Evolutionary conservation across 2,329 filamentous ascomycete species (phyloP).

Genomic region (Lojkania enalia): DNA sequence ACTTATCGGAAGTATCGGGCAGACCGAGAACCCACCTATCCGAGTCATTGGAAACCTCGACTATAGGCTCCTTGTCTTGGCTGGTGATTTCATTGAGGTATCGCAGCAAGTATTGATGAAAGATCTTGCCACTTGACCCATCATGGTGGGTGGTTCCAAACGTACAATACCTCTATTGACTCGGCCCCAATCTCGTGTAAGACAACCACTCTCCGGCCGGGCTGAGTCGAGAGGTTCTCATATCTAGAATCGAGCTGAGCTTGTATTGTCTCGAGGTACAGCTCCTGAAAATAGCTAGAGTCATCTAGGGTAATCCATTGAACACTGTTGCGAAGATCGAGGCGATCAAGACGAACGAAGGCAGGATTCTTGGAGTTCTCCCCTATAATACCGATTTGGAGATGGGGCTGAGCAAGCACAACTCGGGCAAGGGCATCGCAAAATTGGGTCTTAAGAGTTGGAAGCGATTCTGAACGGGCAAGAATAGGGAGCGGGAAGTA

Average conservation of each 20-base stretch:
- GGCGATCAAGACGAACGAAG: slow-evolving; percentile 14
- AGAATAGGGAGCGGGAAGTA: slow-evolving; percentile 37
- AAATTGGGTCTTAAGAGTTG: slow-evolving; percentile 12
- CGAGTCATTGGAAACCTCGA: slow-evolving; percentile 8
- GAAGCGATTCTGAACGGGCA: slow-evolving; percentile 11
- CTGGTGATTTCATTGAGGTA: slow-evolving; percentile 9
- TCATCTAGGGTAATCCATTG: slow-evolving; percentile 15
- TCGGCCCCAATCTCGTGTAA: slow-evolving; percentile 9
- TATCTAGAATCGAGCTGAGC: slow-evolving; percentile 17
- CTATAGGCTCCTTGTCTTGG: slow-evolving; percentile 3
- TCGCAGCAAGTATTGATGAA: slow-evolving; percentile 16
- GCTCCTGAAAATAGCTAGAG: slow-evolving; percentile 6
- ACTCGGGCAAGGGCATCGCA: slow-evolving; percentile 12
- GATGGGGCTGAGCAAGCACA: slow-evolving; percentile 16
- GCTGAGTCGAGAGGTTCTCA: slow-evolving; percentile 15
- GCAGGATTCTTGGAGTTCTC: slow-evolving; percentile 15
- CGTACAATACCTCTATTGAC: slow-evolving; percentile 15
- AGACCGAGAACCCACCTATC: slow-evolving; percentile 14
- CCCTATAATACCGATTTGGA: slow-evolving; percentile 17
- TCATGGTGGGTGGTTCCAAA: slow-evolving; percentile 24
- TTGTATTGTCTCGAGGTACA: slow-evolving; percentile 15
- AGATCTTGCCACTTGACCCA: slow-evolving; percentile 19
- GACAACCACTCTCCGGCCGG: slow-evolving; percentile 19
- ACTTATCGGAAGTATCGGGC: slow-evolving; percentile 10
- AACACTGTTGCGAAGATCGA: slow-evolving; percentile 20